Evolutionary conservation across 2,329 filamentous ascomycete species (phyloP).

Genomic region (Pseudogymnoascus pannorum): DNA sequence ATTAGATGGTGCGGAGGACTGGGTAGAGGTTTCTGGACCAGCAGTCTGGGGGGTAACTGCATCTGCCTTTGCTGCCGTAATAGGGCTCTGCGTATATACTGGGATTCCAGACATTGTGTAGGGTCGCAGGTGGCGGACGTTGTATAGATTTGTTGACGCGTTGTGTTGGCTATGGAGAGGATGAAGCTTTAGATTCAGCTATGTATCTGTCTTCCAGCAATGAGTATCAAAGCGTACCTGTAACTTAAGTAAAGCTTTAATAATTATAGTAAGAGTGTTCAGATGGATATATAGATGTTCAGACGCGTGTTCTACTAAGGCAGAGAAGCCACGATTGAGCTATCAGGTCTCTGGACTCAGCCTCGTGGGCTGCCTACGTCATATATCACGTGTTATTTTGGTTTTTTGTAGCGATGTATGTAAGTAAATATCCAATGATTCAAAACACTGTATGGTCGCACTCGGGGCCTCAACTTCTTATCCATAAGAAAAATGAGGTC

Average conservation of each 20-base stretch:
- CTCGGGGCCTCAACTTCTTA: no score
- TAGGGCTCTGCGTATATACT: slow-evolving; percentile 52
- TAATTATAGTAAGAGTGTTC: neutral
- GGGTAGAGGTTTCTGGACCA: slow-evolving; percentile 20
- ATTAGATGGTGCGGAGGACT: slow-evolving; percentile 17
- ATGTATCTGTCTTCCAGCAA: neutral
- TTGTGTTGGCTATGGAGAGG: neutral
- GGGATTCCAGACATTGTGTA: slow-evolving; percentile 52
- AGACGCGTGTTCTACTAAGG: neutral
- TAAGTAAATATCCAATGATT: no score
- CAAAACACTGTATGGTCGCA: neutral
- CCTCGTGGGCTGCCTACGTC: slow-evolving; percentile 1
- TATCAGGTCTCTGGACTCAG: slow-evolving; percentile 1
- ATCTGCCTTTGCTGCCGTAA: slow-evolving; percentile 47
- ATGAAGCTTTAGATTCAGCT: neutral
- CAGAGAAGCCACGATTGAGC: slow-evolving; percentile 2
- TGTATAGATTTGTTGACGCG: neutral
- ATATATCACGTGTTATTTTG: neutral
- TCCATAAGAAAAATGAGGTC: no score
- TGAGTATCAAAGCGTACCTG: neutral
- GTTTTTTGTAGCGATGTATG: neutral
- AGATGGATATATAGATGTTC: neutral
- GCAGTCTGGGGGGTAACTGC: slow-evolving; percentile 42
- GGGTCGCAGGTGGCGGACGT: neutral
- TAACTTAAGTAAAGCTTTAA: neutral